Base-by-base conservation (phyloP, 805 yeast species). In the Hanseniaspora meyeri region DNA sequence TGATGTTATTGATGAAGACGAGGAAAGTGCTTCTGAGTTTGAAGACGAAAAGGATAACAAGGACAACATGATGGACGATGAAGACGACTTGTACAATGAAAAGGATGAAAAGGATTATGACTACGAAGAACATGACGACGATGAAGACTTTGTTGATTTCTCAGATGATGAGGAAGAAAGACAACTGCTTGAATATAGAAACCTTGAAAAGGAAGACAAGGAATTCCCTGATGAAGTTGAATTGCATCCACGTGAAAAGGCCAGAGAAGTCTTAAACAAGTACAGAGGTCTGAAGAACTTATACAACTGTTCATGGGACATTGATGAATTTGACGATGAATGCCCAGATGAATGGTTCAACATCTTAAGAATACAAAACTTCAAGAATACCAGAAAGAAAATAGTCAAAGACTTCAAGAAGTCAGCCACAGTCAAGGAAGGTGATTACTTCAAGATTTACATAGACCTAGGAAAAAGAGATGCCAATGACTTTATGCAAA, bases 221-320 rank as follows among this genome's bases (percentile, higher is more conserved):
- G 96, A 90, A 63, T 93, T 89, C 74, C 97, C 97, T 0, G 99
- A 93, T 70, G 98, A 93, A 71, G 71, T 91, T 57, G 97, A 93
- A 68, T 72, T 93, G 45, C 77, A 76, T 48, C 97, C 97, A 34
- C 66, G 69, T 6, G 90, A 79, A 61, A 77, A 85, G 5, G 97
- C 87, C 10, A 78, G 77, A 63, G 88, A 89, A 60, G 77, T 87
- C 60, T 74, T 93, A 57, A 70, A 75, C 34, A 79, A 89, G 59
- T 91, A 88, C 70, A 78, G 97, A 68, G 97, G 97, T 59, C 77
- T 90, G 61, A 87, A 87, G 68, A 85, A 86, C 39, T 70, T 95
- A 59, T 81, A 85, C 52, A 81, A 83, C 58, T 81, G 93, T 61
- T 76, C 79, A 43, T 91, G 98, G 98, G 89, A 89, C 63, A 79